Conservation (phyloP, 192 early-diverging fungal species). For the Dimargaris xerosporica region DNA sequence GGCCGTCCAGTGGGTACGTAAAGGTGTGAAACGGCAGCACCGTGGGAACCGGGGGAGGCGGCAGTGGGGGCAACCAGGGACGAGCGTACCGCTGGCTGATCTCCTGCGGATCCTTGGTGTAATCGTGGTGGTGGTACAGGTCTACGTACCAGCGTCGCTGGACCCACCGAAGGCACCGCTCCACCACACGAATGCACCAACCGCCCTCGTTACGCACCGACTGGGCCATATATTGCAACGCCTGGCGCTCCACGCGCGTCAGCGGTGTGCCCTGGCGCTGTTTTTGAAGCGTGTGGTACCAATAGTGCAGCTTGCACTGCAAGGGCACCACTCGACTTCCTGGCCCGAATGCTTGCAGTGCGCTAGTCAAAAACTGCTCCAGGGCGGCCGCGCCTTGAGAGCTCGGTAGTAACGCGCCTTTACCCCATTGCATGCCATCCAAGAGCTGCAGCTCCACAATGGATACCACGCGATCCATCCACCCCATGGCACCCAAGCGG, state of each 20-base stretch:
- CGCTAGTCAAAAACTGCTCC: not conserved
- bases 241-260: slow-evolving; percentile 15
- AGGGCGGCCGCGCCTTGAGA: not conserved
- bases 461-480: slow-evolving; percentile 59
- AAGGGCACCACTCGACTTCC: not conserved
- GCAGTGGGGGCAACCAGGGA: slow-evolving; percentile 31
- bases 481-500: slow-evolving; percentile 22
- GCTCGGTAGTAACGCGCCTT: slow-evolving; percentile 28
- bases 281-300: not conserved
- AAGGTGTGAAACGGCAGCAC: slow-evolving; percentile 92
- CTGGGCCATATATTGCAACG: slow-evolving; percentile 9
- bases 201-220: slow-evolving; percentile 48
- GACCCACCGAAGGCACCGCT: slow-evolving; percentile 36
- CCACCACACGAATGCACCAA: slow-evolving; percentile 49
- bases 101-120: slow-evolving; percentile 6
- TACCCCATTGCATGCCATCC: slow-evolving; percentile 41
- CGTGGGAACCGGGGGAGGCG: slow-evolving; percentile 55
- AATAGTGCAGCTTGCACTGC: not conserved
- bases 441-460: slow-evolving; percentile 66
- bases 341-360: not conserved
- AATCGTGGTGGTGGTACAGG: slow-evolving; percentile 18
- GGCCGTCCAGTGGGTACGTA: slow-evolving; percentile 71
- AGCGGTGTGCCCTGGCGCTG: slow-evolving; percentile 10
- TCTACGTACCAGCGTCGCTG: slow-evolving; percentile 57
- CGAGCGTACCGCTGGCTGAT: slow-evolving; percentile 20